Conservation (phyloP, 306 rosid genomes). For the Arachis hypogaea region DNA sequence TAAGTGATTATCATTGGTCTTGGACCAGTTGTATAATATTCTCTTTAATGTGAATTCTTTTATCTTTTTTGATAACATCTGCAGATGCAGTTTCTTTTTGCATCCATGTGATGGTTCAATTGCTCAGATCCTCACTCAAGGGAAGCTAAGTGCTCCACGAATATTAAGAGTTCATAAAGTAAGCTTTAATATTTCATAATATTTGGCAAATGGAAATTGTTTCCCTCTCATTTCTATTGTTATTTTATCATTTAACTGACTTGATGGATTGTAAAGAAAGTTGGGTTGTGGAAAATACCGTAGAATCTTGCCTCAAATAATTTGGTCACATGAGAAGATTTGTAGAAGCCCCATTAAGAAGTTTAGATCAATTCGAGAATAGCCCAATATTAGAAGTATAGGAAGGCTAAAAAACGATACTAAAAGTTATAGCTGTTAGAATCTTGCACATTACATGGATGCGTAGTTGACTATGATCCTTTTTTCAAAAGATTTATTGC, state of each 20-base stretch:
- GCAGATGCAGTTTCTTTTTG: constrained; percentile 90
- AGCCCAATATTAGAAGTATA: neutral
- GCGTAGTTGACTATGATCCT: neutral
- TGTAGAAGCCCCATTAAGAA: neutral
- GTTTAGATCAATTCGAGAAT: neutral
- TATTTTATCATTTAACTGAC: neutral
- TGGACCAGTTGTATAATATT: constrained; percentile 13
- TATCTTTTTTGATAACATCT: constrained; percentile 19
- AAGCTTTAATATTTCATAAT: constrained; percentile 38
- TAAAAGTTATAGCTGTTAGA: neutral
- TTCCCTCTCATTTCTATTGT: neutral
- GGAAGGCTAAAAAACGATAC: neutral
- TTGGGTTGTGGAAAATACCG: neutral
- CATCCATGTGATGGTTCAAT: constrained; percentile 82
- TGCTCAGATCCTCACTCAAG: constrained; percentile 72
- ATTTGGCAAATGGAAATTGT: constrained; percentile 6
- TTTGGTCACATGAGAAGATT: neutral
- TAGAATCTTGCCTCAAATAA: neutral
- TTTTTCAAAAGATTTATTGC: neutral
- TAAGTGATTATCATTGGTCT: constrained; percentile 14
- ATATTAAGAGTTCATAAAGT: constrained; percentile 85
- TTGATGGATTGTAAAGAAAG: neutral
- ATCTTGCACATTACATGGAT: neutral
- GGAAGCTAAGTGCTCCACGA: constrained; percentile 92
- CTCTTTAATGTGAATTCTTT: constrained; percentile 20